These are phyloP conservation scores for Mesembryanthemum crystallinum DNA, from an alignment of 148 eudicot genomes.

Conservation along the genomic window DNA sequence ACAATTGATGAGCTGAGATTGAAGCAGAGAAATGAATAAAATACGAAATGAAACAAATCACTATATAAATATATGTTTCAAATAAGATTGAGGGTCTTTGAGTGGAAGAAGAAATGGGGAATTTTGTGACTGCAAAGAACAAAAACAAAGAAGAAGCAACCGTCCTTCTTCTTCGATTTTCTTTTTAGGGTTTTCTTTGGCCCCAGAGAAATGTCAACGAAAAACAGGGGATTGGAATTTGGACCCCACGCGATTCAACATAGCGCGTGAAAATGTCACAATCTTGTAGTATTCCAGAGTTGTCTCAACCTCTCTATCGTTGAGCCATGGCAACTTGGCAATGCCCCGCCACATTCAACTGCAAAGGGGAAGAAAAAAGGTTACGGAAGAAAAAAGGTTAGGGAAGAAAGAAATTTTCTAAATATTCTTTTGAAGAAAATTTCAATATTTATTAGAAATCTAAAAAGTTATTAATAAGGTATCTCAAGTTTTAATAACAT, in stretches of 20 bases:
- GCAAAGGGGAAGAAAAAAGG: too few species aligned
- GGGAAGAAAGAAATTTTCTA: too few species aligned
- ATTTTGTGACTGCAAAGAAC: slow-evolving; percentile 3
- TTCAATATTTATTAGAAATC: too few species aligned
- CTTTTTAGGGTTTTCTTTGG: neutral
- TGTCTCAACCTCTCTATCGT: neutral
- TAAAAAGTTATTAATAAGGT: too few species aligned
- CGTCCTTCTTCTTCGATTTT: slow-evolving; percentile 1
- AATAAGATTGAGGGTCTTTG: slow-evolving; percentile 9
- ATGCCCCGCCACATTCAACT: too few species aligned
- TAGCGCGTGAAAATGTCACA: slow-evolving; percentile 13
- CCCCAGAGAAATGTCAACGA: slow-evolving; percentile 22
- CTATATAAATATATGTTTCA: neutral
- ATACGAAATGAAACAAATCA: neutral
- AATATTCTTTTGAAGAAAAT: too few species aligned
- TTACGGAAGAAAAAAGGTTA: too few species aligned
- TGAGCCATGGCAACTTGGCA: too few species aligned
- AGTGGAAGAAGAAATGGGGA: slow-evolving; percentile 1
- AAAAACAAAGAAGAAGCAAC: slow-evolving; percentile 22
- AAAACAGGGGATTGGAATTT: neutral
- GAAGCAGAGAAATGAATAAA: slow-evolving; percentile 25
- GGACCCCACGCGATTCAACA: slow-evolving; percentile 16
- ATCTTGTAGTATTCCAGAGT: too few species aligned
- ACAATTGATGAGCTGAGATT: slow-evolving; percentile 3
- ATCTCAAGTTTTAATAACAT: too few species aligned